Base-by-base conservation (phyloP, 2,329 filamentous ascomycete genomes). In the Fusarium sp. region DNA sequence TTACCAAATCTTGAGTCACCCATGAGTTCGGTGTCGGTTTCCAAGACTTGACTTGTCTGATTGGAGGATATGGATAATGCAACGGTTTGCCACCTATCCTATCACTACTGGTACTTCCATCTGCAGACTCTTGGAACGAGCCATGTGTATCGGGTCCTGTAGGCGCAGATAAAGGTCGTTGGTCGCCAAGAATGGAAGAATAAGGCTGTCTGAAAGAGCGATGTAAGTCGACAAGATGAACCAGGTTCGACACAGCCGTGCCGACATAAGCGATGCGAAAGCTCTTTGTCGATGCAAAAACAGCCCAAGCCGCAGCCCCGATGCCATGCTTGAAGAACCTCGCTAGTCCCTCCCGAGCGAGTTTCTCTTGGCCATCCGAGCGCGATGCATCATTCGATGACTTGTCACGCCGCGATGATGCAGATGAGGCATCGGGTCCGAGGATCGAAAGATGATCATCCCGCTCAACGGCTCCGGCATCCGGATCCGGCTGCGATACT, bases 261-360 rank as follows among this genome's bases (percentile, higher is more conserved):
- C 76, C 76, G 38, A 78, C 74, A 15, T 78, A 78, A 3, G 76
- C 76, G 4, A 78, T 78, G 11, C 76, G 76, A 65, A 77, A 78
- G 48, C 74, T 78, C 13, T 78, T 69, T 3, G 75, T 75, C 7
- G 73, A 70, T 5, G 70, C 67, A 32, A 78, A 78, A 30, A 78
- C 75, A 20, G 76, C 75, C 73, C 73, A 78, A 5, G 75, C 76
- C 3, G 70, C 76, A 32, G 75, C 75, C 3, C 72, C 71, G 12
- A 78, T 78, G 2, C 76, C 76, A 3, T 78, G 76, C 1, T 76
- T 74, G 42, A 78, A 78, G 61, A 78, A 78, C 1, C 75, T 73
- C 0, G 76, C 73, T 15, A 78, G 42, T 4, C 76, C 76, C 28
- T 75, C 76, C 4, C 76, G 64, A 1, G 76, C 76, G 12, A 72